Conservation (phyloP, 164 flowering plant genomes). For the Vitis cinerea region DNA sequence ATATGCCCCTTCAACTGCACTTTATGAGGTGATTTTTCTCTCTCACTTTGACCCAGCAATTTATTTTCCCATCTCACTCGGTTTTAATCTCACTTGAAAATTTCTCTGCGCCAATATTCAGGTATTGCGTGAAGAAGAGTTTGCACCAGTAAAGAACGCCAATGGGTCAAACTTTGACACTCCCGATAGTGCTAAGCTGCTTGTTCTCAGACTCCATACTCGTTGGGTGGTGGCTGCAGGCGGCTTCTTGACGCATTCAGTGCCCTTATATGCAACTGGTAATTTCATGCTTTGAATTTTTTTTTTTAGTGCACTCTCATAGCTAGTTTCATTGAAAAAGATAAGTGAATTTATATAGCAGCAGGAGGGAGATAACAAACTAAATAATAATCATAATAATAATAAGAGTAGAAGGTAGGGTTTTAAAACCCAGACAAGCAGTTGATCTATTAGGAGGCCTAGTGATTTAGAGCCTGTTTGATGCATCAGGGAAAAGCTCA, state of each 20-base stretch:
- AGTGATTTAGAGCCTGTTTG: no score
- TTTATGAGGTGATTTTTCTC: slow-evolving; percentile 70
- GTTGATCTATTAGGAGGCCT: no score
- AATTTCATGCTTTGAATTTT: slow-evolving; percentile 8
- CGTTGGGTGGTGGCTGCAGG: slow-evolving; percentile 99
- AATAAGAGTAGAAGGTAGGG: no score
- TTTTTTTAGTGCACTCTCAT: no score
- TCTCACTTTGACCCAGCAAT: neutral
- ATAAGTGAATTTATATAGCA: no score
- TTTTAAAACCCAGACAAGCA: no score
- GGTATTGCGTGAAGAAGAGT: slow-evolving; percentile 92
- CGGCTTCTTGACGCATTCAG: slow-evolving; percentile 93
- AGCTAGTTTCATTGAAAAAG: neutral
- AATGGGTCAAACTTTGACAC: slow-evolving; percentile 87
- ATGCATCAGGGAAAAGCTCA: no score
- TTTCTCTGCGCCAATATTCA: slow-evolving; percentile 18
- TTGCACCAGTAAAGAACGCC: slow-evolving; percentile 98
- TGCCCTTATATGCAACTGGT: slow-evolving; percentile 92
- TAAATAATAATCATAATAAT: no score
- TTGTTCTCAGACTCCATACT: slow-evolving; percentile 86
- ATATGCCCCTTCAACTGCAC: slow-evolving; percentile 87
- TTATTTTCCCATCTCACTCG: neutral
- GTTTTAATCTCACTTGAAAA: neutral
- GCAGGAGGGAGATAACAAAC: no score
- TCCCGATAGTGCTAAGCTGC: slow-evolving; percentile 88